Evolutionary conservation across 2,329 filamentous ascomycete species (phyloP).

Genomic region (Ascosphaera acerosa): DNA sequence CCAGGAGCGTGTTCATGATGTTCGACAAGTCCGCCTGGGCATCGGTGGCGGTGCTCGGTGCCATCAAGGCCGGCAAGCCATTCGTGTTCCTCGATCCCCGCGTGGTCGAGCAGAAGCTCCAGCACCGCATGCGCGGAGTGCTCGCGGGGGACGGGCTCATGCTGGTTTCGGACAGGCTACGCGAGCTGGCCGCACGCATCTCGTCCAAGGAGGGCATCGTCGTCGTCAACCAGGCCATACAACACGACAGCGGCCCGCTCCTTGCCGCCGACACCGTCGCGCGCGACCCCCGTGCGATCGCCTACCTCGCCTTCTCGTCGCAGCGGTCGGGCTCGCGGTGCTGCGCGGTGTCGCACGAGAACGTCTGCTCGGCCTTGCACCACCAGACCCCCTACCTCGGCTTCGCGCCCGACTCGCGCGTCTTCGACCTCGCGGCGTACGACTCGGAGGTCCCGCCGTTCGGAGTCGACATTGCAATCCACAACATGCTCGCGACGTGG

Average conservation of each 20-base stretch:
- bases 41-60: slow-evolving; percentile 4
- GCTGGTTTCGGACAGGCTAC: neutral
- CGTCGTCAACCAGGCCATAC: neutral
- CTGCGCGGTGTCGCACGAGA: neutral
- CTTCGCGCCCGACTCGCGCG: slow-evolving; percentile 4
- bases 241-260: neutral
- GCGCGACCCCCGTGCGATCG: neutral
- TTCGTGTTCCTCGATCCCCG: slow-evolving; percentile 4
- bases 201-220: neutral
- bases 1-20: neutral
- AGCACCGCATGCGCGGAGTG: neutral
- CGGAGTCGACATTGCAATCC: slow-evolving; percentile 8
- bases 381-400: neutral
- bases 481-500: slow-evolving; percentile 11
- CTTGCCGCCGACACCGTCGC: neutral
- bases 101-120: slow-evolving; percentile 1
- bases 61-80: slow-evolving; percentile 6
- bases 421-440: slow-evolving; percentile 17
- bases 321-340: neutral
- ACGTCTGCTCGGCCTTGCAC: slow-evolving; percentile 1
- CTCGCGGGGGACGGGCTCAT: neutral
- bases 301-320: slow-evolving; percentile 1
- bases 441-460: slow-evolving; percentile 16
- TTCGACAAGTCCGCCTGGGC: slow-evolving; percentile 6
- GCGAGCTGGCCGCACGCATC: neutral